Base-by-base conservation (phyloP, 768 basidiomycete genomes). In the Gyrodon lividus region DNA sequence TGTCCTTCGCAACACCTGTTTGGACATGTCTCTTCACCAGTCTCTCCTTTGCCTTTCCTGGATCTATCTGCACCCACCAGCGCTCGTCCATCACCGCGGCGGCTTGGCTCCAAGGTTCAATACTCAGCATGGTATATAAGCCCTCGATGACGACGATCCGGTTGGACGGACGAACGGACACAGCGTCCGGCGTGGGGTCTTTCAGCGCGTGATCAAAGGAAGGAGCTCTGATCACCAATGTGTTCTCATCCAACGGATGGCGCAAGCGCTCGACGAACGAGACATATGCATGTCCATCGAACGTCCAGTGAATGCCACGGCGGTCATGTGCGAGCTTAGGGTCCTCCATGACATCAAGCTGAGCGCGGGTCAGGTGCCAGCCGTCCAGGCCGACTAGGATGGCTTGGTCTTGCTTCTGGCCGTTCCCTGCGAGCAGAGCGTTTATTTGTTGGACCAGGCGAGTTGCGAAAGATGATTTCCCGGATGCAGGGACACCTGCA, bases 231-330 rank as follows among this genome's bases (percentile, higher is more conserved):
- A 86, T 68, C 23, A 70, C 56, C 35, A 52, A 46, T 12, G 62
- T 57, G 16, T 46, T 44, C 22, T 57, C 51, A 16, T 54, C 60
- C 28, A 67, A 34, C 22, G 72, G 73, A 28, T 67, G 48, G 17
- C 82, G 79, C 8, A 97, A 71, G 12, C 72, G 64, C 14, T 69
- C 70, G 12, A 94, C 71, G 59, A 95, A 95, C 0, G 74, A 61
- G 48, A 83, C 78, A 67, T 93, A 97, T 22, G 76, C 74, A n/a
- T 66, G 57, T 5, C 80, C 83, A 58, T 97, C 86, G 61, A 98
- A 98, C 2, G 94, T 97, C 88, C 92, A 96, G 58, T 93, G 89
- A 13, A 78, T 84, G 2, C 95, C 95, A 19, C 94, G 81, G 41
- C 91, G 70, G 51, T 86, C 86, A 58, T 87, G 83, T 0, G 94